Conservation (phyloP, 2,329 filamentous ascomycete genomes). For the Pseudocercospora vitis region DNA sequence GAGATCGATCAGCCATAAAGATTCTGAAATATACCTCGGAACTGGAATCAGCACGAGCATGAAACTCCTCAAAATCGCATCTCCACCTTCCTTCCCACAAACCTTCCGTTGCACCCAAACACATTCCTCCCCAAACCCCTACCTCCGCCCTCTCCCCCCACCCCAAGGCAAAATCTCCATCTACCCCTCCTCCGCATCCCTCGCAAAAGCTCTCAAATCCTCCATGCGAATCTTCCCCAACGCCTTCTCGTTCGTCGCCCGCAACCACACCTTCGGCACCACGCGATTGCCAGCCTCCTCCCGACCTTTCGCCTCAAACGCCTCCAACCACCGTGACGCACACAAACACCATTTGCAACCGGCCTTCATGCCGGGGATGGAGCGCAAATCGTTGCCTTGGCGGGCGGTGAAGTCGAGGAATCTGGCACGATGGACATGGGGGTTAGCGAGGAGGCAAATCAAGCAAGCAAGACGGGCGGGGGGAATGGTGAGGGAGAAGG, state of each 20-base stretch:
- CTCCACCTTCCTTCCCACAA: no score
- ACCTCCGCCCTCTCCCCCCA: no score
- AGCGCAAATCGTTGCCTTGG: constrained; percentile 59
- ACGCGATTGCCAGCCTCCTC: constrained; percentile 45
- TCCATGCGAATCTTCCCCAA: constrained; percentile 50
- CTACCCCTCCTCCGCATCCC: constrained; percentile 41
- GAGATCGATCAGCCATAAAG: no score
- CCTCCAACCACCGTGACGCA: constrained; percentile 58
- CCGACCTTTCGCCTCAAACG: constrained; percentile 54
- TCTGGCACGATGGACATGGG: no score
- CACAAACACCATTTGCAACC: constrained; percentile 65
- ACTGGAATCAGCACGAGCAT: no score
- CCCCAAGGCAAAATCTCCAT: no score
- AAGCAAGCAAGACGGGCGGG: neutral
- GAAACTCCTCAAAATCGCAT: no score
- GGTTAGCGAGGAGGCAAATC: no score
- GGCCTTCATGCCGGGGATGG: constrained; percentile 52
- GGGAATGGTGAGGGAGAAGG: neutral
- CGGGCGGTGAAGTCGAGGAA: constrained; percentile 63
- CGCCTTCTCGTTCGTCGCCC: constrained; percentile 55
- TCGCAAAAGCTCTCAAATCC: constrained; percentile 53
- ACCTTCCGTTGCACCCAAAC: no score
- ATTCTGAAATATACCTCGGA: no score
- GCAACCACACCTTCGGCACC: constrained; percentile 52
- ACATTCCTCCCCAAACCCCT: no score